Evolutionary conservation across 495 filamentous ascomycete genomes (phyloP).

Genomic region (Pseudomonodictys pantanalensis): DNA sequence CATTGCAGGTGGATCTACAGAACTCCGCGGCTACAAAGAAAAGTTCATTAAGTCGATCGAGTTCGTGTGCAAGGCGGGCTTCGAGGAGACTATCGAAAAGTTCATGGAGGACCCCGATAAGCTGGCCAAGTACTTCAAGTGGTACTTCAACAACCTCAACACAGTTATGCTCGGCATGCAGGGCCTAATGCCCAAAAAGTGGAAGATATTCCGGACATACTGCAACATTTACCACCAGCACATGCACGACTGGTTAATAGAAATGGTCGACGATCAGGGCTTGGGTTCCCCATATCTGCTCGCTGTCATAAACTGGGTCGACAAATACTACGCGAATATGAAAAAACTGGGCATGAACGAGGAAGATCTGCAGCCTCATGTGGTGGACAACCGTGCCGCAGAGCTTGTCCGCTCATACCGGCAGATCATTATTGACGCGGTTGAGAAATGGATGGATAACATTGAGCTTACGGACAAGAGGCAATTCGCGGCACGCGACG

Average conservation of each 20-base stretch:
- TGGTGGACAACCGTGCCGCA: constrained; percentile 81
- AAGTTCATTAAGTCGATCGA: constrained; percentile 83
- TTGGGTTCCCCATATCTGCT: constrained; percentile 75
- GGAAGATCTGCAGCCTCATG: constrained; percentile 67
- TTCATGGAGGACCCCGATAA: constrained; percentile 80
- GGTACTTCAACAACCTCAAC: constrained; percentile 97
- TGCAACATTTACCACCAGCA: constrained; percentile 82
- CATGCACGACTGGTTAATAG: constrained; percentile 91
- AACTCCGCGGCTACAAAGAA: constrained; percentile 92
- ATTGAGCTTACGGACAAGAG: constrained; percentile 77
- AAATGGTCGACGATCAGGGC: constrained; percentile 75
- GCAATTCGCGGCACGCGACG: constrained; percentile 71
- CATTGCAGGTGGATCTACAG: constrained; percentile 86
- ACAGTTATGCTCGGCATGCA: constrained; percentile 88
- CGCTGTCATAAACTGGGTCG: constrained; percentile 88
- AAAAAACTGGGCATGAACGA: constrained; percentile 69
- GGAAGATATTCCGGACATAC: constrained; percentile 92
- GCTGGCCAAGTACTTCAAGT: constrained; percentile 79
- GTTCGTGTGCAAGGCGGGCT: constrained; percentile 66
- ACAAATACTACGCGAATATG: constrained; percentile 97
- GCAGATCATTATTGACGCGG: constrained; percentile 85
- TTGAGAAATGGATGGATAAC: constrained; percentile 96
- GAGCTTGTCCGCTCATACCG: constrained; percentile 93
- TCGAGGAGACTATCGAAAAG: constrained; percentile 66
- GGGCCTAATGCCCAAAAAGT: constrained; percentile 88